These are phyloP conservation scores for Pholiota conissans DNA, from an alignment of 768 basidiomycete species.

Conservation along the genomic window DNA sequence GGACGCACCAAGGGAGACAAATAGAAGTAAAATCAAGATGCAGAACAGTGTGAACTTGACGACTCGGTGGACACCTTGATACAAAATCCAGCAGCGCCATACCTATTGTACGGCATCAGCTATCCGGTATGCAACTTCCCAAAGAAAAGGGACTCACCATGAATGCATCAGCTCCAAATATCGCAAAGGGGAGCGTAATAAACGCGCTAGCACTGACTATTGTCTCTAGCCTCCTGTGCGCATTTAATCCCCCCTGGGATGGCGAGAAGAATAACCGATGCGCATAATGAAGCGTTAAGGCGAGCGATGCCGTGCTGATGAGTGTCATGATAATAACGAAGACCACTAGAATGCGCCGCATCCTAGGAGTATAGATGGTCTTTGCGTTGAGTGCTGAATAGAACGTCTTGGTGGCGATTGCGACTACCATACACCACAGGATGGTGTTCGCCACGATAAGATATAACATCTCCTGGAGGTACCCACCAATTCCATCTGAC, in stretches of 20 bases:
- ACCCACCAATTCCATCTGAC: neutral
- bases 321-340: neutral
- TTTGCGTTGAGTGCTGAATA: neutral
- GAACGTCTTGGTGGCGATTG: neutral
- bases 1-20: neutral
- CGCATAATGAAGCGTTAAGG: neutral
- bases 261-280: neutral
- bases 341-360: neutral
- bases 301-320: neutral
- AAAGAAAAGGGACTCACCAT: neutral
- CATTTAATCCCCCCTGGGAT: neutral
- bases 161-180: neutral
- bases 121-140: too few relatives aligned
- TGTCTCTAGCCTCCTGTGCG: neutral
- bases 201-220: neutral
- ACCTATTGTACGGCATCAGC: neutral
- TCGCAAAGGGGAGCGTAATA: neutral
- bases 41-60: neutral
- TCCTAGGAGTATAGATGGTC: neutral
- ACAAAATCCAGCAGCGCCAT: neutral
- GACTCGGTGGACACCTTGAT: neutral
- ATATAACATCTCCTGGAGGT: neutral
- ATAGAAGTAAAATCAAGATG: neutral
- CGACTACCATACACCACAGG: neutral
- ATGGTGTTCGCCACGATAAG: neutral